Evolutionary conservation across 441 rosid genomes (phyloP).

Genomic region (Brassica hybrid): DNA sequence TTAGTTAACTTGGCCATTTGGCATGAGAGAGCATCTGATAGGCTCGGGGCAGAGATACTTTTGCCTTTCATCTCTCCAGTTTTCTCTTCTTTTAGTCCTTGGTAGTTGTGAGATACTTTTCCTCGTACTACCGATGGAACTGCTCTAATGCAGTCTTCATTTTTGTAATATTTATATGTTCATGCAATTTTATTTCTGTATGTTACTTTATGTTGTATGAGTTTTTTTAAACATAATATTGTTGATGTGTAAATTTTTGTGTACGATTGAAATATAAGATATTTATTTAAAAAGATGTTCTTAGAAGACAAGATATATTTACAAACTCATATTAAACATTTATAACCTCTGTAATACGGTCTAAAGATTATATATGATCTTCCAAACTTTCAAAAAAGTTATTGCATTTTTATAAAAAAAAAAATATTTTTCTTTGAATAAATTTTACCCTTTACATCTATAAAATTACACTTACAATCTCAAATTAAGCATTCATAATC

Average conservation of each 20-base stretch:
- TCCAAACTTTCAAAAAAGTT: background rate
- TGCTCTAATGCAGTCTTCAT: too few relatives aligned
- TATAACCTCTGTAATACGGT: background rate
- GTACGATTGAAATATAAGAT: background rate
- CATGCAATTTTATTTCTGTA: background rate
- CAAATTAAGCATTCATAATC: background rate
- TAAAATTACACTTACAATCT: background rate
- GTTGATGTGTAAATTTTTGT: background rate
- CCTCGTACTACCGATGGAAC: too few relatives aligned
- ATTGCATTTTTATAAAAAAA: background rate
- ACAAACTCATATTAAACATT: background rate
- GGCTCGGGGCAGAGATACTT: too few relatives aligned
- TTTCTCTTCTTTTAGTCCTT: too few relatives aligned
- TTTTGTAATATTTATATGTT: background rate
- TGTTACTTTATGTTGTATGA: background rate
- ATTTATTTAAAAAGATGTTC: background rate
- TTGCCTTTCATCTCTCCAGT: too few relatives aligned
- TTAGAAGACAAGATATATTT: background rate
- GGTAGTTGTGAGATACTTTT: too few relatives aligned
- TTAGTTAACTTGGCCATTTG: too few relatives aligned
- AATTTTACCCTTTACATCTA: background rate
- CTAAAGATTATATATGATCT: background rate
- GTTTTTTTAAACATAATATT: background rate
- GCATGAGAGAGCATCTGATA: too few relatives aligned
- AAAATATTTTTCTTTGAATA: background rate